phyloP scores from a whole-genome alignment of 495 filamentous ascomycete genomes.

The Neurospora pannonica region DNA sequence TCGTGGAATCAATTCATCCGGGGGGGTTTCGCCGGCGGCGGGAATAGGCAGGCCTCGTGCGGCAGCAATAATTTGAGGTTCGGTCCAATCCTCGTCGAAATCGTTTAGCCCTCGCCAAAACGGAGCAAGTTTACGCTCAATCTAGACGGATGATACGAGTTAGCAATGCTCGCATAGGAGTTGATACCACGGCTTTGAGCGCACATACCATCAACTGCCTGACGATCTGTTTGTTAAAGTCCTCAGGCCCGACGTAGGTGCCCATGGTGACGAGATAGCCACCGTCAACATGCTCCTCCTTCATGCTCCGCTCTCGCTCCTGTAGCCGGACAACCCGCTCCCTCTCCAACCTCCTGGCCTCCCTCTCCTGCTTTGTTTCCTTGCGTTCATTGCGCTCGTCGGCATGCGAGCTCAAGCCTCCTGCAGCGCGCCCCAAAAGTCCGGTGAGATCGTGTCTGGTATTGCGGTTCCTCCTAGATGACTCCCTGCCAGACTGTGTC shows the following conservation, averaged over 20 bases:
- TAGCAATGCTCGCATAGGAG: background rate
- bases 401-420: constrained; percentile 15
- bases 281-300: constrained; percentile 87
- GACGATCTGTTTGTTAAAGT: constrained; percentile 84
- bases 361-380: constrained; percentile 87
- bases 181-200: background rate
- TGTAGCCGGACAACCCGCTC: constrained; percentile 63
- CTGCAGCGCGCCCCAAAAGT: constrained; percentile 11
- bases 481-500: constrained; percentile 12
- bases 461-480: constrained; percentile 17
- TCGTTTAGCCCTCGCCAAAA: constrained; percentile 95
- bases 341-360: constrained; percentile 74
- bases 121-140: constrained; percentile 84
- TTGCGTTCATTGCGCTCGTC: constrained; percentile 44
- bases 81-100: constrained; percentile 79
- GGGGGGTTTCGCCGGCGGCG: constrained; percentile 68
- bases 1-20: constrained; percentile 50
- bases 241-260: constrained; percentile 82
- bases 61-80: constrained; percentile 86
- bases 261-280: constrained; percentile 92
- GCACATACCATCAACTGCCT: constrained; percentile 77
- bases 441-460: constrained; percentile 20
- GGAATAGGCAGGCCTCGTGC: constrained; percentile 80
- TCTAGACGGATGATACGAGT: constrained; percentile 38
- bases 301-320: constrained; percentile 87